Base-by-base conservation (phyloP, 129 eudicot species). In the Deinandra increscens region DNA sequence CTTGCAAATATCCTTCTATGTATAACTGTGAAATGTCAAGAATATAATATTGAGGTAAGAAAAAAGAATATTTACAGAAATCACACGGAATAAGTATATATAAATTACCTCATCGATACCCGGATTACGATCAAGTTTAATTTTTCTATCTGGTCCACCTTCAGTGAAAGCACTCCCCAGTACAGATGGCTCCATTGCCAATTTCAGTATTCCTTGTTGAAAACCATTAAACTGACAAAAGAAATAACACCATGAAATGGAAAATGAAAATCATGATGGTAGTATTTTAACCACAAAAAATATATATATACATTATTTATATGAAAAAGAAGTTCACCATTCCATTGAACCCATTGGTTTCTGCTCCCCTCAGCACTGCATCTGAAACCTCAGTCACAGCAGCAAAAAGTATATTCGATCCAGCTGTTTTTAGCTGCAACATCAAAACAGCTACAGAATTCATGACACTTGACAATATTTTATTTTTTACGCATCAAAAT, bases 101-200 rank as follows among this genome's bases (percentile, higher is more conserved):
- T 17, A 55, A 68, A 54, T 71, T 50, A 94, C 99, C 97, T 89
- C 97, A 79, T 94, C 99, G 45, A 89, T 80, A 54, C 99, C 99
- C 6, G 99, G 96, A 79, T 83, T 85, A 72, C 90, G 85, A 51
- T 94, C 99, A 54, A 94, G 97, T 76, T 78, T 85, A 55, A 94
- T 89, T 81, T 89, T 94, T 71, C 99, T 78, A 83, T 94, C 97
- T 42, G 99, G 97, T 46, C 99, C 99, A 71, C 99, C 99, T 87
- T 94, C 99, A 72, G 89, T 73, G 49, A 94, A 75, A 72, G 97
- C 99, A 78, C 87, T 87, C 51, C 99, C 88, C 13, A 94, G 74
- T 39, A 94, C 78, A 6, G 93, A 79, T n/a, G 99, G 99, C 69
- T 94, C 99, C 99, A 94, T 94, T 8, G 99, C 99, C 70, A 94